These are phyloP conservation scores for Kazachstania kunashirensis DNA, from an alignment of 805 yeast genomes.

Conservation along the genomic window DNA sequence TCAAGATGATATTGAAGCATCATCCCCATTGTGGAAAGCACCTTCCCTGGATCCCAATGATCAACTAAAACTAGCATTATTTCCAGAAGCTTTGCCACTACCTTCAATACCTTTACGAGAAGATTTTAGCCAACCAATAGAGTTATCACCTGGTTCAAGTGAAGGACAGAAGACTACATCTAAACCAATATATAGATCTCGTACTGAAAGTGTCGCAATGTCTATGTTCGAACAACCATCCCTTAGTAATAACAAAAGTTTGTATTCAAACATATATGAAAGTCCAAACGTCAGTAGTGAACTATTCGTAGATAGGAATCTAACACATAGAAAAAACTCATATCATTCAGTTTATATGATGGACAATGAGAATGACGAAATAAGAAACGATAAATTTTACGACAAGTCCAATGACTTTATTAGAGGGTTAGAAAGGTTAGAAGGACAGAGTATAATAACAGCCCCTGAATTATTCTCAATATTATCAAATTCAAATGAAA, in stretches of 20 bases:
- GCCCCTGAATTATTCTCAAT: conserved; percentile 36
- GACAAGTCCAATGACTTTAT: conserved; percentile 14
- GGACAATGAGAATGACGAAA: conserved; percentile 20
- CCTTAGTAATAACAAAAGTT: not conserved
- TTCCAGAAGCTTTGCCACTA: conserved; percentile 1
- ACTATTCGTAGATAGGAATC: conserved; percentile 9
- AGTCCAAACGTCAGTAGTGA: not conserved
- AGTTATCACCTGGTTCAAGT: not conserved
- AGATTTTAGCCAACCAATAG: conserved; percentile 2
- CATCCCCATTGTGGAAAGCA: conserved; percentile 31
- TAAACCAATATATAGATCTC: not conserved
- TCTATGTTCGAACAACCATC: conserved; percentile 1
- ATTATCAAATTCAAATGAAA: conserved; percentile 39
- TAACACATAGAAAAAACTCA: conserved; percentile 32
- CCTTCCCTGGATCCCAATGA: conserved; percentile 34
- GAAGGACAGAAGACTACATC: not conserved
- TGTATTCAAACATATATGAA: not conserved
- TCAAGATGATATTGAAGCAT: conserved; percentile 17
- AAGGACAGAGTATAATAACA: conserved; percentile 44
- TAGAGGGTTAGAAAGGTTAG: conserved; percentile 21
- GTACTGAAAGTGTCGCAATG: conserved; percentile 3
- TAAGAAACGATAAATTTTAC: conserved; percentile 7
- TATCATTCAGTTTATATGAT: conserved; percentile 34
- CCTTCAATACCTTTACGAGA: conserved; percentile 1
- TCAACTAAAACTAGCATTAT: conserved; percentile 29